These are phyloP conservation scores for Solanum aculeatissimum DNA, from an alignment of 305 asterid genomes.

Conservation along the genomic window DNA sequence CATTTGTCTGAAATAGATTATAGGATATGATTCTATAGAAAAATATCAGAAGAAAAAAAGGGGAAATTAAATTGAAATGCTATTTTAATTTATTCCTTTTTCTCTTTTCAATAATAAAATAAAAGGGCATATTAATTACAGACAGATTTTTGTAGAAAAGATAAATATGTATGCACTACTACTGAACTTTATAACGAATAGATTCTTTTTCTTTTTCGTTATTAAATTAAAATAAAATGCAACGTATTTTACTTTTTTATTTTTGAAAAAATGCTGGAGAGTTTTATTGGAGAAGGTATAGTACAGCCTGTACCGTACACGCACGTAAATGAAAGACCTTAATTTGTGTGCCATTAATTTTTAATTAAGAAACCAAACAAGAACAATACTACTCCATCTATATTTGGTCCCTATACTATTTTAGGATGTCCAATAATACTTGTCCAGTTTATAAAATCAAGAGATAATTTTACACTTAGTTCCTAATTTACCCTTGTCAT, in stretches of 20 bases:
- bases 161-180: background rate
- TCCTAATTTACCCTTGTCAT: too few species aligned
- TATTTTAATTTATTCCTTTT: background rate
- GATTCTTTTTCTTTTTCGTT: background rate
- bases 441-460: too few species aligned
- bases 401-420: too few species aligned
- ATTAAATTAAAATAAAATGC: background rate
- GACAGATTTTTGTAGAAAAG: background rate
- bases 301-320: background rate
- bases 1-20: background rate
- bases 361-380: background rate
- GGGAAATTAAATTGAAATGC: background rate
- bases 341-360: background rate
- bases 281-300: background rate
- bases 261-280: too few species aligned
- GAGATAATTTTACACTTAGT: too few species aligned
- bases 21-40: background rate
- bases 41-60: background rate
- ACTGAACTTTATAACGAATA: background rate
- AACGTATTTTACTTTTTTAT: background rate
- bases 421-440: too few species aligned
- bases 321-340: background rate
- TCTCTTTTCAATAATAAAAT: background rate
- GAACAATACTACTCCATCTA: too few species aligned
- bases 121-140: background rate